Conservation (phyloP, 345 rosid species). For the Linum lewisii region DNA sequence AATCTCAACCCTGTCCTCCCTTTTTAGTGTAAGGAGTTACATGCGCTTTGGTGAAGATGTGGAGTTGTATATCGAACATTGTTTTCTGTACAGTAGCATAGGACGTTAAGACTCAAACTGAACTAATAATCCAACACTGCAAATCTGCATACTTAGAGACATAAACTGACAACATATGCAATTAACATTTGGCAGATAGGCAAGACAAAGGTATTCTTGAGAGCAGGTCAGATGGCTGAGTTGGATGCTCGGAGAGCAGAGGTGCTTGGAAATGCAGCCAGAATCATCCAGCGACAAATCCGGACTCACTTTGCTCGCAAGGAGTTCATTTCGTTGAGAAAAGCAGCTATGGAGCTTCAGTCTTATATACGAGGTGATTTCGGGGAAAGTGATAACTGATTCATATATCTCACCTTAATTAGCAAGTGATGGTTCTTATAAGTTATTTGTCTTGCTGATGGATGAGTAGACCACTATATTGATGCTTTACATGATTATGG, state of each 20-base stretch:
- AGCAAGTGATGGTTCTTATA: neutral
- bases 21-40: too few species aligned
- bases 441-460: neutral
- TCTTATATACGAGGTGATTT: conserved; percentile 12
- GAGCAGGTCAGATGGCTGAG: conserved; percentile 11
- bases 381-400: neutral
- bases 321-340: conserved; percentile 9
- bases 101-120: too few species aligned
- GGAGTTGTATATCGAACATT: too few species aligned
- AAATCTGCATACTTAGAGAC: neutral
- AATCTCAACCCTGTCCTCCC: too few species aligned
- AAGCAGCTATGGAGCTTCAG: conserved; percentile 7
- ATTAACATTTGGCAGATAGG: conserved; percentile 2
- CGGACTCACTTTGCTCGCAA: conserved; percentile 2
- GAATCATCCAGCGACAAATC: conserved; percentile 8
- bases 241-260: conserved; percentile 10
- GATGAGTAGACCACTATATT: neutral
- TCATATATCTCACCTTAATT: neutral
- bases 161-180: neutral
- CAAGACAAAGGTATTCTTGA: conserved; percentile 12
- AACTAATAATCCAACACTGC: too few species aligned
- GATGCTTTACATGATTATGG: neutral
- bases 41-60: too few species aligned
- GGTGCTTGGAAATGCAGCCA: conserved; percentile 8
- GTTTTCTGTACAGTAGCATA: too few species aligned